Percentiles rank a stretch among this genome's conserved stretches.
Conservation (phyloP, 2,329 filamentous ascomycete species). For the Aureobasidium sp. region DNA sequence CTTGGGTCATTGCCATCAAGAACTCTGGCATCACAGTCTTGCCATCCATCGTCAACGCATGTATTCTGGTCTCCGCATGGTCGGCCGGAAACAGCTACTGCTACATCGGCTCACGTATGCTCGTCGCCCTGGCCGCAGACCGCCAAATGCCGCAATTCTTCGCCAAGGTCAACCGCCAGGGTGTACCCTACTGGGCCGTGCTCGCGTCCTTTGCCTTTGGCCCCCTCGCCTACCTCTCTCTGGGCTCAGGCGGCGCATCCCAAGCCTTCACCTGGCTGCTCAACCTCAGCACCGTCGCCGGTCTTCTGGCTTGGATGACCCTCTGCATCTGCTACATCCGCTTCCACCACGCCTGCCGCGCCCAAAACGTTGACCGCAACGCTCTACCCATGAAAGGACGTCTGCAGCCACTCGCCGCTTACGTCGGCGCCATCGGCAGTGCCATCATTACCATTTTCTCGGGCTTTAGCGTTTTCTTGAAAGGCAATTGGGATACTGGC, state of each 20-base stretch:
- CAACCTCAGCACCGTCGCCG: slow-evolving; percentile 22
- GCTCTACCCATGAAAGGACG: slow-evolving; percentile 35
- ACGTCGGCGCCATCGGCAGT: slow-evolving; percentile 18
- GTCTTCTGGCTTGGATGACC: slow-evolving; percentile 23
- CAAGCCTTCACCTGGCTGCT: slow-evolving; percentile 23
- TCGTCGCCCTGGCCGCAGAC: slow-evolving; percentile 55
- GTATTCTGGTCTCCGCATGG: slow-evolving; percentile 66
- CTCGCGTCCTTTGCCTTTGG: slow-evolving; percentile 35
- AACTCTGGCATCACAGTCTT: slow-evolving; percentile 61
- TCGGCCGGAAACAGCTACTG: slow-evolving; percentile 56
- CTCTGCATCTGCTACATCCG: slow-evolving; percentile 40
- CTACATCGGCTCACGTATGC: slow-evolving; percentile 50
- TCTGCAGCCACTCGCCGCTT: slow-evolving; percentile 27
- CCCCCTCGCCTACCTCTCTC: slow-evolving; percentile 39
- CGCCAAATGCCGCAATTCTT: slow-evolving; percentile 53
- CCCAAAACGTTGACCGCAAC: slow-evolving; percentile 32
- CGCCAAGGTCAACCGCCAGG: slow-evolving; percentile 44
- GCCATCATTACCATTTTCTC: slow-evolving; percentile 26
- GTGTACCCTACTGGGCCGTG: slow-evolving; percentile 49
- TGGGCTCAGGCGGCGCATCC: slow-evolving; percentile 22
- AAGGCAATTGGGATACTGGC: slow-evolving; percentile 28
- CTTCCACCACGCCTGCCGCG: slow-evolving; percentile 37
- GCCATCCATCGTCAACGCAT: slow-evolving; percentile 67
- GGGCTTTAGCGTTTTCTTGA: slow-evolving; percentile 33
- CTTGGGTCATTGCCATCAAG: slow-evolving; percentile 66